Evolutionary conservation across 2,329 filamentous ascomycete genomes (phyloP), one percentile per base, ranked within the genome.

Genomic region (Pestalotiopsis sp.): DNA sequence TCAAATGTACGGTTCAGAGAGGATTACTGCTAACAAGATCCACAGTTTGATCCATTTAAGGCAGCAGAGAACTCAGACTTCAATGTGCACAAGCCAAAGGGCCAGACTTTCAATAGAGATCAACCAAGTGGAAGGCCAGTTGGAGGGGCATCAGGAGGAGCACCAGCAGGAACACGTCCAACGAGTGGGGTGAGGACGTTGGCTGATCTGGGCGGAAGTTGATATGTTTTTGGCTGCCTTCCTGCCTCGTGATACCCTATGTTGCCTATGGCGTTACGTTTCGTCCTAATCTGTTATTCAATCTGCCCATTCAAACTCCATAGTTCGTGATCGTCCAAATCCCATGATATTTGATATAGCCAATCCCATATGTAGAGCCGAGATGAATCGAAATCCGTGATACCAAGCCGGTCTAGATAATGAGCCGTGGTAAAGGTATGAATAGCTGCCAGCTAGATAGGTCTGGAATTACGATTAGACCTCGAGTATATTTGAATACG

Each of bases 11-110:
- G 14, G 30, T 60, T 64, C 44, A 66, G 26, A 14, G 30, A 57
- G 68, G 57, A 22, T 24, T 64, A 7, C 48, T 26, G 48, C 65
- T 69, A 30, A 61, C 24, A 26, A 7, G 11, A 20, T 30, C 11
- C n/a, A 17, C 69, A 89, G 84, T 83, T 91, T 66, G 89, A 91
- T 74, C 85, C 87, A 0, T 89, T 89, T 77, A 86, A 85, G 73
- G 82, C 88, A 3, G 89, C 88, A 2, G 85, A 89, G 77, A 82
- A 81, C 59, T 90, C 88, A 22, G 79, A 78, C 17, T 91, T 88
- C 78, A 91, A 90, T 69, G 74, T 85, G 17, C 81, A 85, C 65
- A 84, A 79, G 13, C 78, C 81, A 11, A 75, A 71, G 52, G 71
- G 75, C 3, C 73, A 75, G 22, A 71, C 72, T 1, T 65, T 66